Evolutionary conservation across 345 rosid species (phyloP).

Genomic region (Eucalyptus polyanthemos): DNA sequence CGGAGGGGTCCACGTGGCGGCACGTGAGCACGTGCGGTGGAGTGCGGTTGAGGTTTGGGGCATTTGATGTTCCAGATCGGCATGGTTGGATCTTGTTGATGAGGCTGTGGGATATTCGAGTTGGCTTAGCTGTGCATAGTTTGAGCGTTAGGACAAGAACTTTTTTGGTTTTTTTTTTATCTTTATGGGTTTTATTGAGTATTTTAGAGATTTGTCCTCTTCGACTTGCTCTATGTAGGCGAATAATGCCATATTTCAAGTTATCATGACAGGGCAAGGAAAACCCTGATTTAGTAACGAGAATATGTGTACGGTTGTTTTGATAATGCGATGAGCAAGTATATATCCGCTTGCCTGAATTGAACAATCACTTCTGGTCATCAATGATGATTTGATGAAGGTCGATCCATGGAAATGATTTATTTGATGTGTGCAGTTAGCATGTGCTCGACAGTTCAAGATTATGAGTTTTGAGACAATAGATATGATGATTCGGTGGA

Average conservation of each 20-base stretch:
- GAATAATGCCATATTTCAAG: not conserved
- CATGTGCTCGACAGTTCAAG: rapidly evolving
- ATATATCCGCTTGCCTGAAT: rapidly evolving
- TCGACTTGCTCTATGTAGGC: rapidly evolving
- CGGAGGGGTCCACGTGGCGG: not conserved
- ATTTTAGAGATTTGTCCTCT: not conserved
- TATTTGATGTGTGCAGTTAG: rapidly evolving
- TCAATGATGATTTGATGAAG: not conserved
- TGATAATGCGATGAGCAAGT: rapidly evolving
- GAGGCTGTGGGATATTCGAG: not conserved
- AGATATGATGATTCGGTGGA: not conserved
- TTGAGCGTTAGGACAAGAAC: not conserved
- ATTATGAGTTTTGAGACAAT: not conserved
- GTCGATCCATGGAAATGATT: rapidly evolving
- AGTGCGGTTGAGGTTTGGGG: not conserved
- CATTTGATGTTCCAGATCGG: not conserved
- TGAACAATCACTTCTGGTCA: not conserved
- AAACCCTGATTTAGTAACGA: too few relatives aligned
- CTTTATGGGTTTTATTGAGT: not conserved
- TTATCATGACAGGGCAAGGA: not conserved
- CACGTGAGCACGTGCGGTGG: conserved; percentile 6
- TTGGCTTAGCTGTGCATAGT: not conserved
- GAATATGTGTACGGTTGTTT: rapidly evolving
- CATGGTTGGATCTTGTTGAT: not conserved
- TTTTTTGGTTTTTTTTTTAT: rapidly evolving